phyloP scores from a whole-genome alignment of 768 basidiomycete species.

The Floccularia luteovirens region DNA sequence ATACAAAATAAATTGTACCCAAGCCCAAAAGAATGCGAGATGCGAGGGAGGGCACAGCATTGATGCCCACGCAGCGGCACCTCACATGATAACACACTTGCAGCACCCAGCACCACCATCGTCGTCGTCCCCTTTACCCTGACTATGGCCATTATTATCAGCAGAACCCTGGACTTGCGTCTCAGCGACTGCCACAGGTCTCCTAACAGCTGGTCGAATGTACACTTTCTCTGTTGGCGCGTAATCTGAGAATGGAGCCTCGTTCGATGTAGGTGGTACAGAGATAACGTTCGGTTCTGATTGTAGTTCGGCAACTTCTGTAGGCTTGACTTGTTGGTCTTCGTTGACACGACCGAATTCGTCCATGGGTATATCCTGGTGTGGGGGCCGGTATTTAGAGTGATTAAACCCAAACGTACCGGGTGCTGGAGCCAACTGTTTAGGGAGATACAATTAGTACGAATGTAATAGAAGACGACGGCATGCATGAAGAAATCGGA shows the following conservation, averaged over 20 bases:
- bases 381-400: constrained; percentile 56
- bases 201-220: too few relatives aligned
- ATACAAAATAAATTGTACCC: background rate
- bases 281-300: constrained; percentile 12
- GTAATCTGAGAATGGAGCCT: too few relatives aligned
- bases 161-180: constrained; percentile 8
- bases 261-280: too few relatives aligned
- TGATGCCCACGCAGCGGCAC: background rate
- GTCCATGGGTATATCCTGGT: constrained; percentile 49
- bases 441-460: constrained; percentile 2
- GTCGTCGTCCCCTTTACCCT: constrained; percentile 17
- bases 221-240: too few relatives aligned
- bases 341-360: constrained; percentile 52
- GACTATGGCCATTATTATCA: constrained; percentile 7
- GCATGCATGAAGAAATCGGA: background rate
- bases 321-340: constrained; percentile 9
- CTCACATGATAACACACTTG: constrained; percentile 83
- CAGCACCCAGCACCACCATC: constrained; percentile 46
- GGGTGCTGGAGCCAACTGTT: constrained; percentile 41
- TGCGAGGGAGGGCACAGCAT: background rate
- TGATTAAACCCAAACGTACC: constrained; percentile 79
- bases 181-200: too few relatives aligned
- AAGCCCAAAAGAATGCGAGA: background rate
- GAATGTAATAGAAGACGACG: constrained; percentile 1
- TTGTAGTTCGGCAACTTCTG: constrained; percentile 14